Evolutionary conservation across 2,329 filamentous ascomycete genomes (phyloP), one percentile per base, ranked within the genome.

Genomic region (Cercospora zeae-maydis): DNA sequence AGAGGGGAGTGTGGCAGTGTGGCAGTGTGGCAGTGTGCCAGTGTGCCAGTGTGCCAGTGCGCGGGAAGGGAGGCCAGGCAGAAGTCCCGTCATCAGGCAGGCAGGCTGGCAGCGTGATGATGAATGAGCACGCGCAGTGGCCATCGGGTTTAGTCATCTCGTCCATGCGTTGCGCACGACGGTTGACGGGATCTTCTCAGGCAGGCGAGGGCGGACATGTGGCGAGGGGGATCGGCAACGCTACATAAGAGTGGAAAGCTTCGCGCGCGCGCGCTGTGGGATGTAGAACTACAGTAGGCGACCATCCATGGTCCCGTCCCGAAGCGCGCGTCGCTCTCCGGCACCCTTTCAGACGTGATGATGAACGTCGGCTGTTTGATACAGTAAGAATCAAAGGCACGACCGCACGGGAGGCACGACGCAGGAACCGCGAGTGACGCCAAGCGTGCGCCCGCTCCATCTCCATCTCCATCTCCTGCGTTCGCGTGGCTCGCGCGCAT

Each of bases 21-120:
- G n/a, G n/a, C n/a, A n/a, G n/a, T n/a, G n/a, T n/a, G n/a, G n/a
- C n/a, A n/a, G n/a, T n/a, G n/a, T n/a, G n/a, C n/a, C n/a, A n/a
- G n/a, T n/a, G n/a, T n/a, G n/a, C n/a, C n/a, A n/a, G n/a, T n/a
- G n/a, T n/a, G n/a, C n/a, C n/a, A n/a, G n/a, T 33, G 47, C 49
- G 55, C 30, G 27, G 62, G 58, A 30, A 45, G 58, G 53, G 58
- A 42, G 53, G 45, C 39, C 27, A 47, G 27, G 42, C 45, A 58
- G n/a, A n/a, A n/a, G n/a, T n/a, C n/a, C n/a, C n/a, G n/a, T n/a
- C n/a, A n/a, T n/a, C n/a, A n/a, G n/a, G n/a, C 19, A 52, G 19
- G 47, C 47, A 10, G 13, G 19, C 36, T 13, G n/a, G 11, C 11
- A 16, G 36, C 11, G 3, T 39, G 36, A 16, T 16, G 36, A 16